A percentile compares a stretch with the other conserved stretches of the same genome.
Evolutionary conservation across 768 basidiomycete genomes (phyloP).

Genomic region (Pulveroboletus sp.): DNA sequence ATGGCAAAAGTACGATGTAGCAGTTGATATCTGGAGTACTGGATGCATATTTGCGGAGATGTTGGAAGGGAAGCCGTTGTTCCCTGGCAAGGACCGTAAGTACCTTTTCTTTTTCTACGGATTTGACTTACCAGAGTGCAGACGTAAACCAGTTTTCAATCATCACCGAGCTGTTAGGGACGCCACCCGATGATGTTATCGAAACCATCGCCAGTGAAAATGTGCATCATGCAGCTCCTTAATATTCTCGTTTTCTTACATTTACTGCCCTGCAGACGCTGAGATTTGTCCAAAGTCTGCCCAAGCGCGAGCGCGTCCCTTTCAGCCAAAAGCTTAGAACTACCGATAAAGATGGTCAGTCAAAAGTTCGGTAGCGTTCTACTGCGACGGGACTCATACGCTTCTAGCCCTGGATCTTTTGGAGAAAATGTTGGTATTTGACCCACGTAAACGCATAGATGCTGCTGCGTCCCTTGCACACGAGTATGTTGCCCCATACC

Average conservation of each 20-base stretch:
- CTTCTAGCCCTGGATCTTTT: slow-evolving; percentile 83
- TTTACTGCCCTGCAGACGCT: slow-evolving; percentile 64
- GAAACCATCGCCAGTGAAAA: slow-evolving; percentile 98
- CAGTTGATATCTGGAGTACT: slow-evolving; percentile 99
- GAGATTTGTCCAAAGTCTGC: slow-evolving; percentile 96
- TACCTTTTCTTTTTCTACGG: slow-evolving; percentile 21
- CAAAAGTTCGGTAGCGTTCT: neutral
- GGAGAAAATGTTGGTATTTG: slow-evolving; percentile 99
- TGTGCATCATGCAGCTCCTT: slow-evolving; percentile 44
- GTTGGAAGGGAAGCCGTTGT: slow-evolving; percentile 97
- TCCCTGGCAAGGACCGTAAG: slow-evolving; percentile 99
- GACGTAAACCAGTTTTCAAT: slow-evolving; percentile 99
- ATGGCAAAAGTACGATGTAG: slow-evolving; percentile 99
- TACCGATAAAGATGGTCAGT: slow-evolving; percentile 78
- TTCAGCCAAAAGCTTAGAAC: slow-evolving; percentile 92
- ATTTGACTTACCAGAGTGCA: slow-evolving; percentile 32
- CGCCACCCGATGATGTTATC: slow-evolving; percentile 99
- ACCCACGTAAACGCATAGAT: slow-evolving; percentile 95
- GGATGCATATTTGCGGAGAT: slow-evolving; percentile 99
- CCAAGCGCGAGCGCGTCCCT: slow-evolving; percentile 93
- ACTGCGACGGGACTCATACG: slow-evolving; percentile 2
- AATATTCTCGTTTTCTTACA: slow-evolving; percentile 11
- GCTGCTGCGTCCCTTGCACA: slow-evolving; percentile 88
- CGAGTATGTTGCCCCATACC: slow-evolving; percentile 95
- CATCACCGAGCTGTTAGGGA: slow-evolving; percentile 96